Base-by-base conservation (phyloP, 2,329 filamentous ascomycete species). In the Chrysosporium queenslandicum region DNA sequence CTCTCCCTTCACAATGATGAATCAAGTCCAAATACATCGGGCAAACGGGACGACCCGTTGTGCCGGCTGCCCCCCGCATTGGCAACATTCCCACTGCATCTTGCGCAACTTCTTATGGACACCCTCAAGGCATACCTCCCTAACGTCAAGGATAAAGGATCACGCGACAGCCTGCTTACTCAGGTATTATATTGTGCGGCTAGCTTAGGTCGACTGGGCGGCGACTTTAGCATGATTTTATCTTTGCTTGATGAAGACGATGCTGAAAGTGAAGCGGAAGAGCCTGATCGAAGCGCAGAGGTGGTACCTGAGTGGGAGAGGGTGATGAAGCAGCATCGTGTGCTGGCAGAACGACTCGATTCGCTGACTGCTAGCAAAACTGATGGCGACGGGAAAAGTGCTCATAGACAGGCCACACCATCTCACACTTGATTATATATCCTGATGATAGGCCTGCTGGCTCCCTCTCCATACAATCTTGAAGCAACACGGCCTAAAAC, bases 121-220 rank as follows among this genome's bases (percentile, higher is more conserved):
- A 92, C 87, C 0, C 71, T 95, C 43, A 77, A 79, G 50, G 69
- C 71, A 12, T 95, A 96, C 66, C 74, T 97, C 1, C 87, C 89
- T 0, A 87, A 86, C 46, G 81, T 97, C 2, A 80, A 79, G 58
- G 90, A 96, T 61, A 83, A 83, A 57, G 79, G 84, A 21, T 84
- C 86, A 0, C 76, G 89, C 29, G 91, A 97, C 64, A 94, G 88
- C 63, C 76, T 97, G 51, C 71, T 96, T 34, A 97, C 90, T 0
- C 91, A 97, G 66, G 86, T 96, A 0, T 72, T 97, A 7, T 97
- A 96, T 68, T 94, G 89, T 61, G 90, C 91, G 0, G 87, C 88
- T 42, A 96, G 90, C 69, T 72, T 98, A 46, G 91, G 91, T 0
- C 79, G 92, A 43, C 72, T 97, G 0, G 92, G 92, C 1, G 90